These are phyloP conservation scores for Delonix regia DNA, from an alignment of 306 rosid genomes.

Conservation along the genomic window DNA sequence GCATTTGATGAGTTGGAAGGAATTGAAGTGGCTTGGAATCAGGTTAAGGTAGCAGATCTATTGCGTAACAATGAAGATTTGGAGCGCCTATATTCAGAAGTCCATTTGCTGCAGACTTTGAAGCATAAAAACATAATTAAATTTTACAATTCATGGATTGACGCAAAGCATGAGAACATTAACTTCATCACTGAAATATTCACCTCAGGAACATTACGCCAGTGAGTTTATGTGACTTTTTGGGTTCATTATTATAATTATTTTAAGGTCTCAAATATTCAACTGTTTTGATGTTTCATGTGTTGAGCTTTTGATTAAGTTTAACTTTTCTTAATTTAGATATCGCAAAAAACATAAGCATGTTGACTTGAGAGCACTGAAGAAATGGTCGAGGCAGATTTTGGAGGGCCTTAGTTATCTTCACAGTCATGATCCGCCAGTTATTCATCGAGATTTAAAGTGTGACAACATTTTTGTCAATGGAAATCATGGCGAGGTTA, in stretches of 20 bases:
- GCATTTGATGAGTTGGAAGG: constrained; percentile 98
- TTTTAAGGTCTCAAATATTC: background rate
- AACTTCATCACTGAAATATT: constrained; percentile 96
- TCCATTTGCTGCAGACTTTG: constrained; percentile 90
- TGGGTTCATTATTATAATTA: background rate
- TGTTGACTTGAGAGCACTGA: constrained; percentile 95
- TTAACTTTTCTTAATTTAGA: constrained; percentile 49
- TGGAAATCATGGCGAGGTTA: constrained; percentile 99
- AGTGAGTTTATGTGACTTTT: constrained; percentile 56
- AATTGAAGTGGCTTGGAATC: constrained; percentile 99
- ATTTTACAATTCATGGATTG: constrained; percentile 89
- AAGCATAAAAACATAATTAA: constrained; percentile 95
- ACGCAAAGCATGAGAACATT: constrained; percentile 71
- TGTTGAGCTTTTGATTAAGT: background rate
- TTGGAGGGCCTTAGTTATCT: constrained; percentile 95
- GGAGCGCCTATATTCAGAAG: constrained; percentile 93
- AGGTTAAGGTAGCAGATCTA: constrained; percentile 86
- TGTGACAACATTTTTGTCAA: constrained; percentile 97
- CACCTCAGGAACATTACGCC: constrained; percentile 91
- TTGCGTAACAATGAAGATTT: constrained; percentile 78
- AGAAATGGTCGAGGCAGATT: constrained; percentile 99
- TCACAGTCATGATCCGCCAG: constrained; percentile 90
- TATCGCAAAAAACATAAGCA: constrained; percentile 93
- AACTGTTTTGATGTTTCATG: constrained; percentile 3
- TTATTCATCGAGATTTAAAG: constrained; percentile 96